Conservation (phyloP, 2,329 filamentous ascomycete genomes). For the Diaporthe citrichinensis region DNA sequence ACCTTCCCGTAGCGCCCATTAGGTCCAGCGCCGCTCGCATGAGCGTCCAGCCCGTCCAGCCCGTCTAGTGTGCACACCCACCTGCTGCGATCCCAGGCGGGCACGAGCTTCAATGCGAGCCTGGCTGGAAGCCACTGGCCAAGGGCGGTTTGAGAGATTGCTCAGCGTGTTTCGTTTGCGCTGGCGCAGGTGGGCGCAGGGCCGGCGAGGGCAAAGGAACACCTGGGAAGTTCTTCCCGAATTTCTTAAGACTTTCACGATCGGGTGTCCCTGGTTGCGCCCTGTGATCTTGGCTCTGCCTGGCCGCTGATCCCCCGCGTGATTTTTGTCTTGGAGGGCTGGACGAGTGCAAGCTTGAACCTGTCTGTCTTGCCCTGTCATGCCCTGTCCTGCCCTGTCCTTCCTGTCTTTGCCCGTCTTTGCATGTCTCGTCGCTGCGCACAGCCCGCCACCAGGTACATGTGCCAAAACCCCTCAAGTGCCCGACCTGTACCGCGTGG, state of each 20-base stretch:
- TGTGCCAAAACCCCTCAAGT: neutral
- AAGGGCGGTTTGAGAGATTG: conserved; percentile 10
- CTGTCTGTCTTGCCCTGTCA: conserved; percentile 10
- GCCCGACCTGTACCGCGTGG: conserved; percentile 13
- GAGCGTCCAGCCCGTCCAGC: conserved; percentile 7
- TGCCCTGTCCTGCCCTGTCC: neutral
- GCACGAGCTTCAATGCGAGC: neutral
- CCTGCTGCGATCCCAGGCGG: neutral
- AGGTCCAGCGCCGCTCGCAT: neutral
- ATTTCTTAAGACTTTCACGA: neutral
- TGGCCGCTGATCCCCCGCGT: conserved; percentile 26
- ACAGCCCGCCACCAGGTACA: conserved; percentile 13
- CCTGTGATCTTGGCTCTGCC: conserved; percentile 20
- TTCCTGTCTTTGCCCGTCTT: neutral
- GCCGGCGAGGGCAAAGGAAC: neutral
- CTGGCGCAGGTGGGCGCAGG: conserved; percentile 1
- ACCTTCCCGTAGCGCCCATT: conserved; percentile 24
- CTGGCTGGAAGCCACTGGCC: conserved; percentile 13
- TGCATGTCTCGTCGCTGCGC: conserved; percentile 12
- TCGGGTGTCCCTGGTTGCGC: conserved; percentile 1
- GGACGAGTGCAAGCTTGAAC: conserved; percentile 12
- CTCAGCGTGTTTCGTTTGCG: conserved; percentile 15
- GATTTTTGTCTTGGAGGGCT: conserved; percentile 23
- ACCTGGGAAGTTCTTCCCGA: neutral
- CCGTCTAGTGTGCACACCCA: neutral